Evolutionary conservation across 2,329 filamentous ascomycete genomes (phyloP).

Genomic region (Didymella exigua): DNA sequence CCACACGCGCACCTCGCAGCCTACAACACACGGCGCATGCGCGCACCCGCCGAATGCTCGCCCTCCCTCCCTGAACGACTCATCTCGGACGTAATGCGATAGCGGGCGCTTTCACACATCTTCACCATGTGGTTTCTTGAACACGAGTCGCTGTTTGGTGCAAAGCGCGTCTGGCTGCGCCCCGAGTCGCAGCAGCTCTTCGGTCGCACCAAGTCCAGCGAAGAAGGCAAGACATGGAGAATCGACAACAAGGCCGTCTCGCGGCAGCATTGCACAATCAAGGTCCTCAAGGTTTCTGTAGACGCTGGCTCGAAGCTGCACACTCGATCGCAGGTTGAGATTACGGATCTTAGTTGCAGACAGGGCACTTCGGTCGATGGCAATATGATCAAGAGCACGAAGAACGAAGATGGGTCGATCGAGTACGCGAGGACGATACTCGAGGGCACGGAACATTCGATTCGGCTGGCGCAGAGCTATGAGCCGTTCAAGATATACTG

Average conservation of each 20-base stretch:
- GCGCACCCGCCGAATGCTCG: slow-evolving; percentile 1
- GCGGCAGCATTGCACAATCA: slow-evolving; percentile 82
- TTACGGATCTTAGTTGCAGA: slow-evolving; percentile 81
- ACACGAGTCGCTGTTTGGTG: slow-evolving; percentile 61
- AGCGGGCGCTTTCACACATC: neutral
- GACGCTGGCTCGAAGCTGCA: slow-evolving; percentile 70
- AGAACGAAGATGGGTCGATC: slow-evolving; percentile 46
- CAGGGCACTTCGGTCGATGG: slow-evolving; percentile 81
- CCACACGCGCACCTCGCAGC: slow-evolving; percentile 8
- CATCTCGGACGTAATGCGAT: slow-evolving; percentile 10
- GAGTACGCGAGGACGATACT: slow-evolving; percentile 33
- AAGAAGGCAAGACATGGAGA: slow-evolving; percentile 50
- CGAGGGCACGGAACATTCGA: slow-evolving; percentile 58
- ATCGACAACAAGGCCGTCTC: slow-evolving; percentile 86
- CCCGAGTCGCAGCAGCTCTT: slow-evolving; percentile 86
- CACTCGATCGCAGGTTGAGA: slow-evolving; percentile 69
- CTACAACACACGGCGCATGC: neutral
- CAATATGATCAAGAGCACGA: slow-evolving; percentile 66
- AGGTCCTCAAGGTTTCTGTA: slow-evolving; percentile 67
- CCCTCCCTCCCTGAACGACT: neutral
- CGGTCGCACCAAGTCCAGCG: slow-evolving; percentile 71
- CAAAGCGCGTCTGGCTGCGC: slow-evolving; percentile 78
- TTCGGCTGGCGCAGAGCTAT: slow-evolving; percentile 75
- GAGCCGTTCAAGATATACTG: slow-evolving; percentile 74
- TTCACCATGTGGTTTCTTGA: slow-evolving; percentile 60